Percentiles rank a stretch among this genome's conserved stretches.
Conservation (phyloP, 83 land plant species). For the Thuja plicata region DNA sequence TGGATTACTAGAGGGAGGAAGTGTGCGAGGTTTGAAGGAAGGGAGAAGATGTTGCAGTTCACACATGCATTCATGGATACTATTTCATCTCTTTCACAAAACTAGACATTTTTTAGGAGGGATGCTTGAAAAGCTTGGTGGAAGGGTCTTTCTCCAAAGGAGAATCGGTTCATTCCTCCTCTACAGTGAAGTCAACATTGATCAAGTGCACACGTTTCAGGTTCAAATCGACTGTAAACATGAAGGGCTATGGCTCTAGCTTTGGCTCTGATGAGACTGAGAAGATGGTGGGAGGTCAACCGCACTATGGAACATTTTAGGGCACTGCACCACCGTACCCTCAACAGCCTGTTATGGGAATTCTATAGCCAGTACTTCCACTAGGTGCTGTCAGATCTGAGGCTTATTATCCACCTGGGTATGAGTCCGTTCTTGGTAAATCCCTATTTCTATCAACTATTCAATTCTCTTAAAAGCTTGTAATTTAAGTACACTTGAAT, state of each 20-base stretch:
- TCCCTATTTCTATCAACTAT: background rate
- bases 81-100: no score
- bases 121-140: no score
- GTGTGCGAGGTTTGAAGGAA: no score
- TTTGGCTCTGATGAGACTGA: background rate
- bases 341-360: background rate
- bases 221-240: background rate
- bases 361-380: background rate
- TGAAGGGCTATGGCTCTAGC: background rate
- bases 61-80: no score
- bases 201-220: background rate
- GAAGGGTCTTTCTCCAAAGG: no score
- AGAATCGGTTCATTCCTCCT: no score
- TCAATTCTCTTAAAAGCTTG: background rate
- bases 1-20: no score
- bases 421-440: background rate
- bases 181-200: no score
- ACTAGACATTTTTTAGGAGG: no score
- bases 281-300: background rate
- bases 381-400: background rate
- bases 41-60: no score
- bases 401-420: background rate
- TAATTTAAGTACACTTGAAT: background rate
- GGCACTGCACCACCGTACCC: background rate
- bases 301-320: slow-evolving; percentile 1